Base-by-base conservation (phyloP, 768 basidiomycete species). In the Leccinellum albellum region DNA sequence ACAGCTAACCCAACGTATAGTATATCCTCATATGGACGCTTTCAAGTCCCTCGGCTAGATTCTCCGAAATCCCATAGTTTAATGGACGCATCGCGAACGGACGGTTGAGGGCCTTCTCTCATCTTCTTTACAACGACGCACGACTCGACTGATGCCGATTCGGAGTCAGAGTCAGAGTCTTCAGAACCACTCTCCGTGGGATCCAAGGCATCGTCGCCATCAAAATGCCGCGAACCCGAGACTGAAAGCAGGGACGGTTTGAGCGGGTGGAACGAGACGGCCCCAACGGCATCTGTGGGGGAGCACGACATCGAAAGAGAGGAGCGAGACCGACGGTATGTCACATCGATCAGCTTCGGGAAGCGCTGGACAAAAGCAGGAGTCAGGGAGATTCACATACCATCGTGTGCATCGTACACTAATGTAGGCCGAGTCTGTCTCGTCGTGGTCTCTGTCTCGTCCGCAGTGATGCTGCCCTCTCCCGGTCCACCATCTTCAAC, bases 201-300 rank as follows among this genome's bases (percentile, higher is more conserved):
- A 40, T 40, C 37, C 10, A n/a, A 12, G 5, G 5, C 44, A 1
- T 24, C 31, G 3, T 55, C 54, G 2, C 53, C 54, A 15, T 75
- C 71, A 64, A 89, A 89, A 68, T 88, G 83, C n/a, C 92, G 74
- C 6, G 93, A 92, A 2, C 93, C 93, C 0, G 91, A 87, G 1
- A 79, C 79, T 0, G 89, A 86, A 20, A 90, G 67, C 3, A 93
- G 62, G 3, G 75, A 51, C 0, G 91, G 74, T 10, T 75, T 73
- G 26, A 79, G 70, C 0, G 91, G 91, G 61, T 94, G 87, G 63
- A 94, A 89, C 1, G 81, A 71, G 1, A 89, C 84, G 1, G 86
- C 85, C 1, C 89, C 86, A 8, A 94, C 71, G 3, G 87, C 80
- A 67, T 94, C 92, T 94, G 51, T 5, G 15, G 15, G 15, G 33